Evolutionary conservation across 768 basidiomycete species (phyloP).

Genomic region (Psilocybe sp.): DNA sequence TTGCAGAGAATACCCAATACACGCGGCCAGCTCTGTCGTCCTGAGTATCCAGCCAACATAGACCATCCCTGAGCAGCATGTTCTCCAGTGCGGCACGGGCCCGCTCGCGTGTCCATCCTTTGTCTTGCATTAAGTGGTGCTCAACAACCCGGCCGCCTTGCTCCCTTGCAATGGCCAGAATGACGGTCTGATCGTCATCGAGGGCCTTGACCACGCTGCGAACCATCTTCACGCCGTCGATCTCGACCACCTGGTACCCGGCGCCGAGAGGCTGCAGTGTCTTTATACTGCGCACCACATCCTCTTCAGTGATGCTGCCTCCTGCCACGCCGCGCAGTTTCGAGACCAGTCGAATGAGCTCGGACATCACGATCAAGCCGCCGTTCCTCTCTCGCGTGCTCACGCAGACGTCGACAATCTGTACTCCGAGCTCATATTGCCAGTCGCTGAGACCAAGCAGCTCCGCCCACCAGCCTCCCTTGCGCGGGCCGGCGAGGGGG

Average conservation of each 20-base stretch:
- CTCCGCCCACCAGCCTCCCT: constrained; percentile 92
- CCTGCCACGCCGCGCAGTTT: constrained; percentile 69
- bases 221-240: constrained; percentile 78
- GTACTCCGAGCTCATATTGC: constrained; percentile 94
- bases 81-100: constrained; percentile 80
- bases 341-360: constrained; percentile 76
- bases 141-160: constrained; percentile 71
- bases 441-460: constrained; percentile 87
- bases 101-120: constrained; percentile 79
- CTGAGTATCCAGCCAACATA: constrained; percentile 95
- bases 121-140: constrained; percentile 52
- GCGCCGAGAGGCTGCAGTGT: constrained; percentile 85
- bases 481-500: constrained; percentile 82
- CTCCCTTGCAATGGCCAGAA: constrained; percentile 71
- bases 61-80: constrained; percentile 85
- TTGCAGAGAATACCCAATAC: constrained; percentile 88
- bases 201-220: constrained; percentile 88
- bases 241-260: constrained; percentile 84
- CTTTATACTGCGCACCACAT: constrained; percentile 80
- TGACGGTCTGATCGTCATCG: constrained; percentile 83
- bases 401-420: constrained; percentile 90
- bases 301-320: constrained; percentile 79
- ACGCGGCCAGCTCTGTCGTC: constrained; percentile 60
- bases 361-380: constrained; percentile 85
- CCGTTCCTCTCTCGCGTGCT: constrained; percentile 88